Percentiles rank a stretch among this genome's conserved stretches.
These are phyloP conservation scores for Chlorella ohadii DNA, from an alignment of 139 green algal species.

Conservation along the genomic window DNA sequence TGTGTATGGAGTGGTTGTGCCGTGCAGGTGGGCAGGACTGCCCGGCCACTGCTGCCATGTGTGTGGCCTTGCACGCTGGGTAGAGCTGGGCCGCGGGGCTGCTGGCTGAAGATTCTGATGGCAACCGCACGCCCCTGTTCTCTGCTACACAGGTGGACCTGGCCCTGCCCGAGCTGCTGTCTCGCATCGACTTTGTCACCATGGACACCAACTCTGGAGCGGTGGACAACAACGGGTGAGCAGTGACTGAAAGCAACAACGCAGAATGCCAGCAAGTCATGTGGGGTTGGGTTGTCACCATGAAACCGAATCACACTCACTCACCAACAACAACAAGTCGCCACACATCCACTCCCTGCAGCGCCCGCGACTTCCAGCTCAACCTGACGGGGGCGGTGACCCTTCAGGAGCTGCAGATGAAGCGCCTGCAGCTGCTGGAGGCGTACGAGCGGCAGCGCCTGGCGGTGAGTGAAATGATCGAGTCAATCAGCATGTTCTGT, in stretches of 20 bases:
- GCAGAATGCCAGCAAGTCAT: too few species aligned
- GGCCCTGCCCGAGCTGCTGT: constrained; percentile 67
- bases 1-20: too few species aligned
- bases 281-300: too few species aligned
- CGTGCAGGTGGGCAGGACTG: too few species aligned
- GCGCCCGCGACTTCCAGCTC: constrained; percentile 70
- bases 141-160: constrained; percentile 61
- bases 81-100: too few species aligned
- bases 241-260: neutral
- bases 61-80: too few species aligned
- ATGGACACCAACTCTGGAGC: constrained; percentile 58
- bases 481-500: neutral
- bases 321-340: neutral
- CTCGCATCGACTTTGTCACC: constrained; percentile 84
- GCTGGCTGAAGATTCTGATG: too few species aligned
- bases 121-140: too few species aligned
- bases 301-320: too few species aligned
- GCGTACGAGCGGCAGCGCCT: constrained; percentile 55
- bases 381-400: constrained; percentile 62
- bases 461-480: constrained; percentile 8
- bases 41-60: too few species aligned
- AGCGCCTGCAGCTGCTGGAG: constrained; percentile 45
- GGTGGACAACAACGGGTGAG: constrained; percentile 82
- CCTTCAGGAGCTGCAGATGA: constrained; percentile 71
- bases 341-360: neutral